Evolutionary conservation across 495 filamentous ascomycete genomes (phyloP).

Genomic region (Trichoderma parareesei): DNA sequence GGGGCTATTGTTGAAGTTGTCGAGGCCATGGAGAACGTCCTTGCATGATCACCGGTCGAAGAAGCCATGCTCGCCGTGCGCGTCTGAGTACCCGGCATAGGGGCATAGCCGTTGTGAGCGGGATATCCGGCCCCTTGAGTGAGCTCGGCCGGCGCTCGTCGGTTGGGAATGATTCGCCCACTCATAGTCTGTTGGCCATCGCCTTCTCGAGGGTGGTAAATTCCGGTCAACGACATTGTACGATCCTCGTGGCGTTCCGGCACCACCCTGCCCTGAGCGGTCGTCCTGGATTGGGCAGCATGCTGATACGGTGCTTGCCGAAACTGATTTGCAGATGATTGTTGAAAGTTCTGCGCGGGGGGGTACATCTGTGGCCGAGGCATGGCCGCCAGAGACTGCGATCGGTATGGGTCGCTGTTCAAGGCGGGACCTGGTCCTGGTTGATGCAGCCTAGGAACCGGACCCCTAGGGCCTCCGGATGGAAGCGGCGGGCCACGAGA

Average conservation of each 20-base stretch:
- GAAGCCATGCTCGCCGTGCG: conserved; percentile 47
- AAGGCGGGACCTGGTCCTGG: conserved; percentile 56
- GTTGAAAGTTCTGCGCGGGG: conserved; percentile 52
- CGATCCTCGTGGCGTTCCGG: conserved; percentile 89
- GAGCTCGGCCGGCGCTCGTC: conserved; percentile 35
- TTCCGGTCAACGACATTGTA: conserved; percentile 86
- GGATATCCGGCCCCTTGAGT: conserved; percentile 17
- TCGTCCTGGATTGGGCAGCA: conserved; percentile 51
- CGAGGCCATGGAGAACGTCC: conserved; percentile 87
- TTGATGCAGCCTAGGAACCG: conserved; percentile 48
- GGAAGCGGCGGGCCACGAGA: conserved; percentile 40
- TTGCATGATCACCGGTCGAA: conserved; percentile 26
- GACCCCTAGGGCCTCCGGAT: conserved; percentile 47
- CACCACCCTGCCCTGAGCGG: conserved; percentile 80
- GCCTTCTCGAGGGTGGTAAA: conserved; percentile 59
- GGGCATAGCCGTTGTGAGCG: conserved; percentile 14
- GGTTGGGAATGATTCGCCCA: conserved; percentile 73
- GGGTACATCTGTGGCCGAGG: conserved; percentile 59
- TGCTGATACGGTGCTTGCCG: conserved; percentile 63
- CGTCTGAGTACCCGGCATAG: conserved; percentile 33
- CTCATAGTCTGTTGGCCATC: conserved; percentile 84
- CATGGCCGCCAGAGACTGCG: conserved; percentile 79
- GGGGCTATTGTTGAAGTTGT: conserved; percentile 30
- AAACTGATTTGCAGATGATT: conserved; percentile 62
- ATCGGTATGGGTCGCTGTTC: conserved; percentile 78